These are phyloP conservation scores for Hanseniaspora mollemarum DNA, from an alignment of 805 yeast species.

Conservation along the genomic window DNA sequence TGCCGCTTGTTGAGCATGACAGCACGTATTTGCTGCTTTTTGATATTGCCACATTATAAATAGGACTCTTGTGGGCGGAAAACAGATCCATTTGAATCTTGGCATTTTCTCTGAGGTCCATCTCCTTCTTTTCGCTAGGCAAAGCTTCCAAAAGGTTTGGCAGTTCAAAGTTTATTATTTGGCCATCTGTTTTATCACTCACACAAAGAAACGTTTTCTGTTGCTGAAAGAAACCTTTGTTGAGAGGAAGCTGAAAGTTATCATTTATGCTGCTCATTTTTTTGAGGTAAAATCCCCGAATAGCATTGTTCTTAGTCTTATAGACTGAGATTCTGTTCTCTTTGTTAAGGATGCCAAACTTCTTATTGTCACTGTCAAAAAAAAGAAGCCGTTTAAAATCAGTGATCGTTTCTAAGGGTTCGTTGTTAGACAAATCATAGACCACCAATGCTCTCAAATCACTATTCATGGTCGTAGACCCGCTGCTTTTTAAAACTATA, in stretches of 20 bases:
- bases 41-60: constrained; percentile 54
- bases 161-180: constrained; percentile 4
- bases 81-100: constrained; percentile 47
- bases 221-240: not conserved
- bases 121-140: not conserved
- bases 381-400: not conserved
- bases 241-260: not conserved
- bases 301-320: not conserved
- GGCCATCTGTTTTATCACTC: not conserved
- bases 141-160: not conserved
- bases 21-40: constrained; percentile 60
- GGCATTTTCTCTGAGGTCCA: too few relatives aligned
- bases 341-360: not conserved
- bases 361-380: not conserved
- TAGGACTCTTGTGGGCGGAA: constrained; percentile 61
- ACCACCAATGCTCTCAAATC: not conserved
- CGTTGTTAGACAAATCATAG: constrained; percentile 2
- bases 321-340: not conserved
- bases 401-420: not conserved
- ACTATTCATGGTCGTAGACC: too few relatives aligned
- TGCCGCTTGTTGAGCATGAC: constrained; percentile 72
- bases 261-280: not conserved
- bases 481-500: not conserved
- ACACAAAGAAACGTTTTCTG: not conserved
- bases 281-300: not conserved